phyloP scores from a whole-genome alignment of 495 filamentous ascomycete species.

The Parachaetomium inaequale region DNA sequence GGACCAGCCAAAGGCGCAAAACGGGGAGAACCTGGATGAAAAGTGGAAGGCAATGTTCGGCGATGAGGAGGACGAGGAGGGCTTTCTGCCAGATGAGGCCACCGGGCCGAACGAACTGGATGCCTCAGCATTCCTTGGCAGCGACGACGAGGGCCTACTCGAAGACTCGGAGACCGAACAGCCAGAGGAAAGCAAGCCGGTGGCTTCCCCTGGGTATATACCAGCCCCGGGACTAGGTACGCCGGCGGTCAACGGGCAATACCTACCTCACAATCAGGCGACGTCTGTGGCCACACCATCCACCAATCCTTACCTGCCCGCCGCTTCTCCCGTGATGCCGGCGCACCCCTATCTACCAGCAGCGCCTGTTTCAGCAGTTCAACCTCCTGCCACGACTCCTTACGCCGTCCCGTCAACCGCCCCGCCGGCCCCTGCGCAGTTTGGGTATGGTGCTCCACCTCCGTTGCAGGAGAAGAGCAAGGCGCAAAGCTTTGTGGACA shows the following conservation, averaged over 20 bases:
- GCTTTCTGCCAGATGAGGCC: conserved; percentile 47
- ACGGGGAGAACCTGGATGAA: conserved; percentile 59
- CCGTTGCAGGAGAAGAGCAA: conserved; percentile 47
- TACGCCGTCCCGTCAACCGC: conserved; percentile 37
- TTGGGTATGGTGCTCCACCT: conserved; percentile 43
- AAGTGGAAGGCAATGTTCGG: conserved; percentile 82
- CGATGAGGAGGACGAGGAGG: conserved; percentile 75
- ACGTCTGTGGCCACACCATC: conserved; percentile 2
- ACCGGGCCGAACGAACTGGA: conserved; percentile 43
- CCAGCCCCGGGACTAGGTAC: conserved; percentile 11
- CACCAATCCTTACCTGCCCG: conserved; percentile 25
- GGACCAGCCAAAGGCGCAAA: conserved; percentile 27
- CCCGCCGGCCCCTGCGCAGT: conserved; percentile 41
- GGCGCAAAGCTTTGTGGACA: conserved; percentile 79
- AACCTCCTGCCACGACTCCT: conserved; percentile 31
- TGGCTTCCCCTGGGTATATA: conserved; percentile 12
- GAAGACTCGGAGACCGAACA: conserved; percentile 48
- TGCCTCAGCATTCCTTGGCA: conserved; percentile 57
- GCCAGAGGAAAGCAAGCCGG: conserved; percentile 18
- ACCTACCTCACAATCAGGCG: conserved; percentile 31
- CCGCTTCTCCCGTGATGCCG: conserved; percentile 27
- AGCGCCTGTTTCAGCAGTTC: conserved; percentile 22
- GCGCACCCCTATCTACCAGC: conserved; percentile 37
- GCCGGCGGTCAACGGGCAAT: conserved; percentile 31
- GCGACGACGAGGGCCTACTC: conserved; percentile 71